Conservation (phyloP, 148 eudicot genomes). For the Mesembryanthemum crystallinum region DNA sequence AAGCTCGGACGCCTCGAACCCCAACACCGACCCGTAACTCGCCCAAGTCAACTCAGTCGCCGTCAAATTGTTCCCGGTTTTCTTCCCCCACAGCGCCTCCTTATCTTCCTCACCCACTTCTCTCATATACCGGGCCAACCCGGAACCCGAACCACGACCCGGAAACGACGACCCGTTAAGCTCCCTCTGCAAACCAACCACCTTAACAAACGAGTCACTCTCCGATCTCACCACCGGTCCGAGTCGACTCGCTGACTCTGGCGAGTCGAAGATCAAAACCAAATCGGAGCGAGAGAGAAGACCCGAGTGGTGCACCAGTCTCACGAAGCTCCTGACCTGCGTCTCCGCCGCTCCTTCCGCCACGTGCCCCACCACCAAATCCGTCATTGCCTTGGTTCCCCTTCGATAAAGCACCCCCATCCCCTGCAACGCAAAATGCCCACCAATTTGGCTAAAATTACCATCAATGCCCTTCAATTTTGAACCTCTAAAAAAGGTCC, state of each 20-base stretch:
- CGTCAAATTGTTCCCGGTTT: slow-evolving; percentile 7
- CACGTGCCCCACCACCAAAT: slow-evolving; percentile 57
- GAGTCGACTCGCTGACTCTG: slow-evolving; percentile 14
- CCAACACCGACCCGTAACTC: slow-evolving; percentile 80
- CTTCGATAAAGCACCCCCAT: slow-evolving; percentile 57
- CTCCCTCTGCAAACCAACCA: slow-evolving; percentile 23
- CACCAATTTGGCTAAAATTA: slow-evolving; percentile 5
- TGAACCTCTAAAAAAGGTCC: not conserved
- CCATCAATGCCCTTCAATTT: not conserved
- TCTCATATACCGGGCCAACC: slow-evolving; percentile 40
- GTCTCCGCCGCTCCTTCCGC: slow-evolving; percentile 24
- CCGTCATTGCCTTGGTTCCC: slow-evolving; percentile 60
- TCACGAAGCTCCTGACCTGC: slow-evolving; percentile 41
- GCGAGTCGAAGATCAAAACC: slow-evolving; percentile 41
- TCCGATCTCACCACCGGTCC: slow-evolving; percentile 36
- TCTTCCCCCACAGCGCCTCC: slow-evolving; percentile 71
- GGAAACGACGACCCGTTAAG: slow-evolving; percentile 5
- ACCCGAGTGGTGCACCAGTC: slow-evolving; percentile 36
- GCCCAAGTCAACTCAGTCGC: slow-evolving; percentile 34
- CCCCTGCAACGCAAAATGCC: slow-evolving; percentile 64
- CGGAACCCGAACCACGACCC: slow-evolving; percentile 11
- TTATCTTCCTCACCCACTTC: slow-evolving; percentile 38
- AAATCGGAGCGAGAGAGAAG: slow-evolving; percentile 50
- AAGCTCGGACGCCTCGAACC: slow-evolving; percentile 63
- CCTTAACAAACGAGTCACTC: slow-evolving; percentile 39